A percentile compares a stretch with the other conserved stretches of the same genome.
Evolutionary conservation across 2,329 filamentous ascomycete genomes (phyloP).

Genomic region (Sordariomycetes sp.): DNA sequence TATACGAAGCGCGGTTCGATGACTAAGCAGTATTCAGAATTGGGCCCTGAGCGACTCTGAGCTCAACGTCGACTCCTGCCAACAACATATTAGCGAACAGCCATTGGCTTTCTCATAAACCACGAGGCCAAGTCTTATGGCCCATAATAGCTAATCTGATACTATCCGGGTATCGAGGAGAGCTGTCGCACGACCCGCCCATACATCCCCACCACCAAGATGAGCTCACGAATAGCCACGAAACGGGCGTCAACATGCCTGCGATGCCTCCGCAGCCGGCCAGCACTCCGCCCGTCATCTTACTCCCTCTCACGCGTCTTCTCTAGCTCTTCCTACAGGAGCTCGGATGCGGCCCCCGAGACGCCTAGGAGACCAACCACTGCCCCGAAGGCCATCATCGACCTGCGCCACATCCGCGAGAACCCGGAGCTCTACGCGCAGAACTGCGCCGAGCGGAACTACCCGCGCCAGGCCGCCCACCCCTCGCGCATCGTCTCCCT

Average conservation of each 20-base stretch:
- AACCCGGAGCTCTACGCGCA: constrained; percentile 70
- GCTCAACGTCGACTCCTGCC: neutral
- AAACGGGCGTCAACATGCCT: neutral
- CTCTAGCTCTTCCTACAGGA: neutral
- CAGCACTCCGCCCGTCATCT: neutral
- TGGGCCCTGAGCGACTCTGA: neutral
- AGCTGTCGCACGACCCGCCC: neutral
- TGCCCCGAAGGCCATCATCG: constrained; percentile 68
- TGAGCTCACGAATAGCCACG: neutral
- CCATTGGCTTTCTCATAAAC: neutral
- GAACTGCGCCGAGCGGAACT: constrained; percentile 82
- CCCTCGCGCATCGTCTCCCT: constrained; percentile 45
- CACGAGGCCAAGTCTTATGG: neutral
- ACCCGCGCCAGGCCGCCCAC: constrained; percentile 44
- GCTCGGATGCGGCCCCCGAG: constrained; percentile 9
- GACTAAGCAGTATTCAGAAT: neutral
- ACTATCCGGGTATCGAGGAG: neutral
- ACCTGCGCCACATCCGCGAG: constrained; percentile 84
- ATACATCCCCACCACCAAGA: neutral
- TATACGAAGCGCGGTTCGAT: neutral
- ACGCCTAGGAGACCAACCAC: constrained; percentile 45
- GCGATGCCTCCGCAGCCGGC: neutral
- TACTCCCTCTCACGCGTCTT: neutral
- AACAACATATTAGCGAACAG: neutral
- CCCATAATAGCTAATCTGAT: neutral